Evolutionary conservation across 768 basidiomycete species (phyloP).

Genomic region (Russula brevipes): DNA sequence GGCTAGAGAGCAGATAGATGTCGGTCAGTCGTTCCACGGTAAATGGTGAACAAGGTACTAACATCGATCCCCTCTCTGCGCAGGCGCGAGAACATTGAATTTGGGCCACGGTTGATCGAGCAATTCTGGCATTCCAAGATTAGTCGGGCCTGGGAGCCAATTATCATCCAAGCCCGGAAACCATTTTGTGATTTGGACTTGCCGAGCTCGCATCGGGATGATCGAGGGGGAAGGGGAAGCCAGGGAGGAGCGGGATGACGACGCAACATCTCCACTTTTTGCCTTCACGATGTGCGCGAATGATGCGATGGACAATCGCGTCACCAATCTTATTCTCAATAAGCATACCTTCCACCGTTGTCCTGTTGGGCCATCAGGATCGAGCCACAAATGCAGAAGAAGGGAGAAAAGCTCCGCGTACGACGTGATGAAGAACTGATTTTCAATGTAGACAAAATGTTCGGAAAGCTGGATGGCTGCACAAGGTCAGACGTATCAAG

Average conservation of each 20-base stretch:
- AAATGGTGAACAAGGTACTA: conserved; percentile 28
- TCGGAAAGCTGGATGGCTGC: conserved; percentile 88
- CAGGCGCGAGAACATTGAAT: conserved; percentile 85
- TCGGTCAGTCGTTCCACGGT: conserved; percentile 4
- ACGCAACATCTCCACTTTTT: conserved; percentile 91
- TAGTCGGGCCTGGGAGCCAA: conserved; percentile 64
- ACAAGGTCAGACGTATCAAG: background rate
- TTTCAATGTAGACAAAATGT: conserved; percentile 98
- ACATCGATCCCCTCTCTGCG: conserved; percentile 87
- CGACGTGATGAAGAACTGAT: conserved; percentile 90
- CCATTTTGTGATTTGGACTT: conserved; percentile 30
- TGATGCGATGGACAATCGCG: conserved; percentile 85
- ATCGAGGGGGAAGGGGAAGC: conserved; percentile 90
- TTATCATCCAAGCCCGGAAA: background rate
- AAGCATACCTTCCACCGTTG: conserved; percentile 74
- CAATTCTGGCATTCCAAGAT: conserved; percentile 95
- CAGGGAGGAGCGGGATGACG: conserved; percentile 86
- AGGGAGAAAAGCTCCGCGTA: conserved; percentile 35
- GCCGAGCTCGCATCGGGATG: conserved; percentile 90
- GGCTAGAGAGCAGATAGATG: conserved; percentile 49
- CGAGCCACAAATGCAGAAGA: background rate
- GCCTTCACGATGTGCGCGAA: conserved; percentile 75
- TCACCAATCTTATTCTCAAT: conserved; percentile 95
- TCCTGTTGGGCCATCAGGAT: conserved; percentile 41
- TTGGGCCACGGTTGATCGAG: conserved; percentile 80